Evolutionary conservation across 2,329 filamentous ascomycete genomes (phyloP), one percentile per base, ranked within the genome.

Genomic region (Neophaeococcomyces mojaviensis): DNA sequence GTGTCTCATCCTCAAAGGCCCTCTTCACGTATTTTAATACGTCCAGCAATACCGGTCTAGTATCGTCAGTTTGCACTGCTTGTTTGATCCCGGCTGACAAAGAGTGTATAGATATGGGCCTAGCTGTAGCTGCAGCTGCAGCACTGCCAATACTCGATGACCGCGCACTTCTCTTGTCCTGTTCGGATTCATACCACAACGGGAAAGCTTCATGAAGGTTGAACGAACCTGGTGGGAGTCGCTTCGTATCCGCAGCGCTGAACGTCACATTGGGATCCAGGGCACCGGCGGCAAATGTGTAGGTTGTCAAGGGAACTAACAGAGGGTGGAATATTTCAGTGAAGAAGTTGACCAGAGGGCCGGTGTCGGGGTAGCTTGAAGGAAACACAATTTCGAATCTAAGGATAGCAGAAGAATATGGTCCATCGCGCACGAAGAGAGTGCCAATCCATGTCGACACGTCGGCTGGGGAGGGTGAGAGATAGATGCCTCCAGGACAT

Each of bases 261-360:
- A 89, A 83, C 0, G 86, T 87, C 39, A 86, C 86, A 4, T 50
- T 47, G 3, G 53, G 37, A 39, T 57, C 53, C 26, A 47, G 44
- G 13, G 41, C 41, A 40, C 84, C 82, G 51, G 86, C 88, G 34
- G 87, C 85, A 69, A 94, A 94, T 61, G 87, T 92, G 67, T 95
- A 94, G 3, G 88, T 95, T n/a, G 88, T 95, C 51, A 94, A 74
- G 31, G 92, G 89, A 6, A 89, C 88, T 55, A 97, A 82, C 34
- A 98, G 74, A 15, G 90, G 90, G 63, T 98, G 90, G 64, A 97
- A 98, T 55, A 97, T 84, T 62, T 97, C 90, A 56, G 87, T 94
- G 37, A 81, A 78, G 65, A 98, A 95, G 45, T 84, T 90, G 54
- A 98, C 79, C 15, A 89, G 73, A 8, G 92, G 92, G 41, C 90